These are phyloP conservation scores for Flaveria linearis DNA, from an alignment of 129 eudicot species.

Conservation along the genomic window DNA sequence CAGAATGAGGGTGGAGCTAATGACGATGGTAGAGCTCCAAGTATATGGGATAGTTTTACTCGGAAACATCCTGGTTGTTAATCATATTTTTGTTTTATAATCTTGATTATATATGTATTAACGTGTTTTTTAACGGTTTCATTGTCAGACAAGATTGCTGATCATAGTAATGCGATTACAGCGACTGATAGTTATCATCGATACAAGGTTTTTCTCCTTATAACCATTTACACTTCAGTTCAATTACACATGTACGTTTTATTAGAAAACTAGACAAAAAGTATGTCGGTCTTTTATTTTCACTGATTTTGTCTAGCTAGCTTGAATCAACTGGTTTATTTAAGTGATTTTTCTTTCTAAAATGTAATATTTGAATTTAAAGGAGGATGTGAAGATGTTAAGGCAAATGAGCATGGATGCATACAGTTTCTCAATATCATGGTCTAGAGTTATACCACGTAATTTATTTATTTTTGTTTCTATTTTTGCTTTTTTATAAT, in stretches of 20 bases:
- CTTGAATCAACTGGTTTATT: neutral
- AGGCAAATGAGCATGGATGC: conserved; percentile 48
- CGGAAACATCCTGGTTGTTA: conserved; percentile 45
- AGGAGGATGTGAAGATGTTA: conserved; percentile 52
- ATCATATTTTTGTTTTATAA: neutral
- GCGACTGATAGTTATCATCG: conserved; percentile 54
- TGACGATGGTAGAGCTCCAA: conserved; percentile 56
- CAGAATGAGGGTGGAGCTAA: conserved; percentile 62
- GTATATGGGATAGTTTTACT: conserved; percentile 58
- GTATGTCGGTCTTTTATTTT: neutral
- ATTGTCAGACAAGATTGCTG: conserved; percentile 40
- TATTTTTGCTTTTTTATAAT: neutral
- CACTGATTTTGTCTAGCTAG: neutral
- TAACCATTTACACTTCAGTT: neutral
- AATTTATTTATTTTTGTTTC: neutral
- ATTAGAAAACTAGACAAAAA: neutral
- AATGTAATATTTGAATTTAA: neutral
- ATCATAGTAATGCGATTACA: conserved; percentile 40
- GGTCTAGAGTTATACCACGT: conserved; percentile 57
- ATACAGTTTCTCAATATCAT: conserved; percentile 55
- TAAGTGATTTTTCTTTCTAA: conserved; percentile 1
- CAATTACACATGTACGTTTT: neutral
- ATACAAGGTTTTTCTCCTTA: conserved; percentile 38
- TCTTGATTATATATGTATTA: neutral
- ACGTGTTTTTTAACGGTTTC: neutral